Evolutionary conservation across 768 basidiomycete genomes (phyloP), one percentile per base, ranked within the genome.

Genomic region (Tricholoma sp.): DNA sequence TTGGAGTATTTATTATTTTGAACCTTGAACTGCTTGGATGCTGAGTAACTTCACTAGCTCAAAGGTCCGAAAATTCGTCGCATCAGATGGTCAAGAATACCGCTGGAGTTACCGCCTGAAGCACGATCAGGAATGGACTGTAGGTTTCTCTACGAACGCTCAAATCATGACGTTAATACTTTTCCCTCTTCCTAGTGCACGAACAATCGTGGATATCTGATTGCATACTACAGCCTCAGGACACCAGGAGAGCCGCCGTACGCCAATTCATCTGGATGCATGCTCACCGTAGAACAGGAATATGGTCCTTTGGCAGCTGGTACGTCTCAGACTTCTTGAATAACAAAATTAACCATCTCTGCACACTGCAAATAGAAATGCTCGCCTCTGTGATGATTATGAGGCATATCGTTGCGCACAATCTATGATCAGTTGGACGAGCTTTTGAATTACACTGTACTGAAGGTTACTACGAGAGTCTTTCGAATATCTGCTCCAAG

Each of bases 141-240:
- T 86, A 60, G 63, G 83, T 74, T 20, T 1, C 18, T n/a, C 33
- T 13, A 32, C 42, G 37, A 50, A 9, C 24, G 8, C 44, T 24
- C 37, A 10, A 53, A n/a, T 12, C 31, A 36, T 28, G 13, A 24
- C 24, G 24, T 24, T 24, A 15, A 12, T 34, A 17, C 37, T 52
- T 31, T 29, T 62, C 45, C 31, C 49, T 17, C 4, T 18, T 31
- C 32, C 13, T 13, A 88, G 85, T 88, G 85, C 65, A 78, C 79
- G 3, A 81, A 84, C 58, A 59, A 68, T 18, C 75, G 65, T 45
- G 77, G 78, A 29, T 75, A 79, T 48, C 67, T 82, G 2, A 77
- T 88, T 17, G 82, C 87, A 0, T 80, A 78, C 62, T 89, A 88
- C 66, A 76, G 75, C 64, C 74, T 84, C 50, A 85, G 83, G 58